These are phyloP conservation scores for Elymus sibiricus DNA, from an alignment of 176 grass and related monocot genomes.

Conservation along the genomic window DNA sequence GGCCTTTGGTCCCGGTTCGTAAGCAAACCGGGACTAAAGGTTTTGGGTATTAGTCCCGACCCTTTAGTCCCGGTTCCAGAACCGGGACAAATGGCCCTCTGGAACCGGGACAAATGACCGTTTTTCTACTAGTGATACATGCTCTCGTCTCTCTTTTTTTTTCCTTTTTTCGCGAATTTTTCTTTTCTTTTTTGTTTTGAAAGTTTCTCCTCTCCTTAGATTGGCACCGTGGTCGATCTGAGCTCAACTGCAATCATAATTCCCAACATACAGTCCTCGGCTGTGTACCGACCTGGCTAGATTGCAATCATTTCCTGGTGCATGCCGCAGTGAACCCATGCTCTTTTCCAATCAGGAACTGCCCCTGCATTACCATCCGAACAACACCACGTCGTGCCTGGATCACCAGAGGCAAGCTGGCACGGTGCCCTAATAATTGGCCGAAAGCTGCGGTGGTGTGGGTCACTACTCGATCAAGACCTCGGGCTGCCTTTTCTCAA, in stretches of 20 bases:
- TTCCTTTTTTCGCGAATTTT: too few species aligned
- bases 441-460: conserved; percentile 39
- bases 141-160: too few species aligned
- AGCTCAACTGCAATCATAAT: not conserved
- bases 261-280: not conserved
- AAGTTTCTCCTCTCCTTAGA: too few species aligned
- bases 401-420: conserved; percentile 35
- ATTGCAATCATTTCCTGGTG: conserved; percentile 45
- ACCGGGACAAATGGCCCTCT: too few species aligned
- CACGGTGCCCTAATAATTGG: conserved; percentile 50
- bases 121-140: too few species aligned
- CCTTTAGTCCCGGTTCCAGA: too few species aligned
- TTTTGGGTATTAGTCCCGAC: too few species aligned
- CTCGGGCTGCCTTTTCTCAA: conserved; percentile 18
- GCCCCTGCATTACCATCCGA: conserved; percentile 39
- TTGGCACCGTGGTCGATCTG: not conserved
- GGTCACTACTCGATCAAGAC: not conserved
- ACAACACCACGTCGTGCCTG: conserved; percentile 49
- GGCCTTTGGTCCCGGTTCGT: too few species aligned
- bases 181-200: too few species aligned
- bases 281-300: conserved; percentile 6
- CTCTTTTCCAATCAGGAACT: conserved; percentile 38
- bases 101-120: too few species aligned
- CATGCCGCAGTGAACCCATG: conserved; percentile 46
- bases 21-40: too few species aligned